Evolutionary conservation across 78 protist genomes (phyloP).

Genomic region (Planoprotostelium fungivorum): DNA sequence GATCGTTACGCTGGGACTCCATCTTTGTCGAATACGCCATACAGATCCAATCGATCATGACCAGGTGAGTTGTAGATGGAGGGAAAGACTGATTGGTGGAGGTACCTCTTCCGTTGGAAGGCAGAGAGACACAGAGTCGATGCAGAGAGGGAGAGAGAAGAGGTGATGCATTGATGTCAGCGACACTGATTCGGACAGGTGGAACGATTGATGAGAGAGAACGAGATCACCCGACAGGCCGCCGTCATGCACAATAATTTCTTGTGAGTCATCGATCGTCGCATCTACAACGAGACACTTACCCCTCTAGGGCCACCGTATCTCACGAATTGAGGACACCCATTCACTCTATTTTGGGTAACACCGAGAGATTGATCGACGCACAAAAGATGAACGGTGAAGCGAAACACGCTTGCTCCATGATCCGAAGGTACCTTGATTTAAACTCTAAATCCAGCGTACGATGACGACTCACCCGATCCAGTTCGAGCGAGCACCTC

Average conservation of each 20-base stretch:
- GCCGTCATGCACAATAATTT: neutral
- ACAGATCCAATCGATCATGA: neutral
- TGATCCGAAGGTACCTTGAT: neutral
- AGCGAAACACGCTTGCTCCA: neutral
- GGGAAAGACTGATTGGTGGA: neutral
- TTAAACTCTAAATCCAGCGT: neutral
- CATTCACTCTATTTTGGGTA: neutral
- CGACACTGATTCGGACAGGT: neutral
- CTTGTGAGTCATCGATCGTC: neutral
- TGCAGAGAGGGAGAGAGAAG: neutral
- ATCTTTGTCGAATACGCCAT: neutral
- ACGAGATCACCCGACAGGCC: neutral
- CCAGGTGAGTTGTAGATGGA: neutral
- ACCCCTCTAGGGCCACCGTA: neutral
- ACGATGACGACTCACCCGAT: neutral
- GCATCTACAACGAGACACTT: too few relatives aligned
- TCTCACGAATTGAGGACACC: neutral
- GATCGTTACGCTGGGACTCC: neutral
- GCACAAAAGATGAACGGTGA: neutral
- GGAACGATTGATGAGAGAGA: neutral
- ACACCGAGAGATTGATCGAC: neutral
- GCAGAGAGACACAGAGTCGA: neutral
- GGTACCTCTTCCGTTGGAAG: neutral
- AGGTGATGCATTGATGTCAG: neutral
- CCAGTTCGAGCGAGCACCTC: slow-evolving; percentile 16